Conservation (phyloP, 2,329 filamentous ascomycete species). For the Epichloe aotearoae region DNA sequence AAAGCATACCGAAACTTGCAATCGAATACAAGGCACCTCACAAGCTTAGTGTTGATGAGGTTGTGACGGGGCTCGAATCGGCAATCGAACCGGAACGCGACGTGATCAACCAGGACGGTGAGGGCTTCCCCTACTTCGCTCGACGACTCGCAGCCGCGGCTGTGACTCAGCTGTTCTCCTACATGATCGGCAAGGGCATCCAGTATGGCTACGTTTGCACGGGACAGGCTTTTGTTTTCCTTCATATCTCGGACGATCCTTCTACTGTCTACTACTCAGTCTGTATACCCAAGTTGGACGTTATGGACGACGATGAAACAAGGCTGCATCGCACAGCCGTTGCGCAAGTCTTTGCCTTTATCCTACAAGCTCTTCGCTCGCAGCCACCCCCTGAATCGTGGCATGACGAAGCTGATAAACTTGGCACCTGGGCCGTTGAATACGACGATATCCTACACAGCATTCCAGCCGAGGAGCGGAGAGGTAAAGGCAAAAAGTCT, state of each 20-base stretch:
- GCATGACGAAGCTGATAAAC: too few species aligned
- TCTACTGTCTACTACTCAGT: constrained; percentile 20
- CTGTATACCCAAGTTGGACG: constrained; percentile 21
- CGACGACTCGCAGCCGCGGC: constrained; percentile 21
- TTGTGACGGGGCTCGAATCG: constrained; percentile 18
- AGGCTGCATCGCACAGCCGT: constrained; percentile 24
- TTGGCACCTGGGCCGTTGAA: too few species aligned
- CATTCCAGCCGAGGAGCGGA: too few species aligned
- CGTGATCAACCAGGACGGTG: constrained; percentile 19
- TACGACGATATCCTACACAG: too few species aligned
- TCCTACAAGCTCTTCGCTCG: constrained; percentile 15
- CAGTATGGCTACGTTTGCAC: constrained; percentile 23
- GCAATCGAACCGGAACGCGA: constrained; percentile 21
- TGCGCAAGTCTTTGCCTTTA: constrained; percentile 25
- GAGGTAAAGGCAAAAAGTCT: too few species aligned
- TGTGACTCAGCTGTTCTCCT: constrained; percentile 26
- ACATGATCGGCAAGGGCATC: constrained; percentile 23
- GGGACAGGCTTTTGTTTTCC: constrained; percentile 21
- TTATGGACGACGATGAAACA: constrained; percentile 18
- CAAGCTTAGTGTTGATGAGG: constrained; percentile 20
- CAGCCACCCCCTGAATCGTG: too few species aligned
- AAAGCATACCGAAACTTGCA: constrained; percentile 7
- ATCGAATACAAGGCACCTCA: constrained; percentile 27
- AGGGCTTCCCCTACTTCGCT: constrained; percentile 16
- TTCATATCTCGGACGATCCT: constrained; percentile 20